phyloP scores from a whole-genome alignment of 352 stramenopile genomes.

The Phytophthora crassamura region DNA sequence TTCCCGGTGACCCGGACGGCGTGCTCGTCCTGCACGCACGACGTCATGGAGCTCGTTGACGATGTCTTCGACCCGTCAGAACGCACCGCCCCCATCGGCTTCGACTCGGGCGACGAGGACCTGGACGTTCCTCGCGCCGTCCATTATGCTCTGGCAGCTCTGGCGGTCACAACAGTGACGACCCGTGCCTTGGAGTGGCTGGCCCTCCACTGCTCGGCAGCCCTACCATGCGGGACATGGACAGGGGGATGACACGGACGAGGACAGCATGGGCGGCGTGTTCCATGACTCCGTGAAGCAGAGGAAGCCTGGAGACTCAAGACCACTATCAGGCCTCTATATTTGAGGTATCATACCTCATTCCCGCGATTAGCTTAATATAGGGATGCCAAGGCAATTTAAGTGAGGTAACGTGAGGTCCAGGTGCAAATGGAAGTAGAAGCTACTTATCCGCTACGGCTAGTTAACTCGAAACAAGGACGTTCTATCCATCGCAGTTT shows the following conservation, averaged over 20 bases:
- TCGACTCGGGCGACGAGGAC: conserved; percentile 39
- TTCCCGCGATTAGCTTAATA: too few species aligned
- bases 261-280: too few species aligned
- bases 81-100: conserved; percentile 19
- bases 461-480: too few species aligned
- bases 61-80: conserved; percentile 24
- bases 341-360: too few species aligned
- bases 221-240: conserved; percentile 23
- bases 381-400: too few species aligned
- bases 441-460: too few species aligned
- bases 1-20: conserved; percentile 33
- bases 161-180: conserved; percentile 6
- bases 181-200: conserved; percentile 7
- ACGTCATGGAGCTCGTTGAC: conserved; percentile 40
- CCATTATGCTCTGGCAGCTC: background rate
- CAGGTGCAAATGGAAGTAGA: too few species aligned
- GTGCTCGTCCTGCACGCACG: conserved; percentile 33
- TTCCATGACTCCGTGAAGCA: conserved; percentile 30
- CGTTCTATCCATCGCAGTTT: too few species aligned
- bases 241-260: conserved; percentile 24
- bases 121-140: conserved; percentile 5
- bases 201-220: conserved; percentile 8
- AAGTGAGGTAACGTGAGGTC: too few species aligned
- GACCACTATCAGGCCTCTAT: too few species aligned
- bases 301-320: conserved; percentile 35